Percentiles rank a stretch among this genome's conserved stretches.
phyloP scores from a whole-genome alignment of 257 asterid genomes.

The Petrea volubilis region DNA sequence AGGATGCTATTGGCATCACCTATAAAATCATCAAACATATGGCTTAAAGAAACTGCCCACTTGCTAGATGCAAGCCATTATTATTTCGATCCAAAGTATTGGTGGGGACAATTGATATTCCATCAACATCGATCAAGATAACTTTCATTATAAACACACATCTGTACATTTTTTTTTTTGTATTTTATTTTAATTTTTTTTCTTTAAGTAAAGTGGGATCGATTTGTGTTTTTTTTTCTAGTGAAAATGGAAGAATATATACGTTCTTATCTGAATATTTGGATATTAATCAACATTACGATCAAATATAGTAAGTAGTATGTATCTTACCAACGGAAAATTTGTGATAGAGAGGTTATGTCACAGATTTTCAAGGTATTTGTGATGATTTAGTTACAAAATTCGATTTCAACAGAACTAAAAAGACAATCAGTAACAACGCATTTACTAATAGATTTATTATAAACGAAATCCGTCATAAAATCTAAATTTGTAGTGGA shows the following conservation, averaged over 20 bases:
- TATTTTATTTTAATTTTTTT: background rate
- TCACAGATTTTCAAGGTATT: too few species aligned
- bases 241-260: background rate
- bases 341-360: too few species aligned
- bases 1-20: slow-evolving; percentile 34
- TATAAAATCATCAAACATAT: slow-evolving; percentile 13
- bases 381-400: too few species aligned
- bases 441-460: too few species aligned
- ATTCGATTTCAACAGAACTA: too few species aligned
- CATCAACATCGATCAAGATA: slow-evolving; percentile 21
- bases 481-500: too few species aligned
- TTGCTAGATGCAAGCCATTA: slow-evolving; percentile 35
- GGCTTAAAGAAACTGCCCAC: slow-evolving; percentile 40
- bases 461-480: too few species aligned
- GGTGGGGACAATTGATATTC: slow-evolving; percentile 54
- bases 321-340: too few species aligned
- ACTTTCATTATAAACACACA: background rate
- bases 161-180: background rate
- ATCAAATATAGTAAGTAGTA: too few species aligned
- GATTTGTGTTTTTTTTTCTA: background rate
- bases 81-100: slow-evolving; percentile 36
- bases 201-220: background rate
- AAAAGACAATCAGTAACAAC: too few species aligned
- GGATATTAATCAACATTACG: too few species aligned
- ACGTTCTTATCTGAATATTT: background rate